phyloP scores from a whole-genome alignment of 2,329 filamentous ascomycete species.

The Claviceps pazoutovae region DNA sequence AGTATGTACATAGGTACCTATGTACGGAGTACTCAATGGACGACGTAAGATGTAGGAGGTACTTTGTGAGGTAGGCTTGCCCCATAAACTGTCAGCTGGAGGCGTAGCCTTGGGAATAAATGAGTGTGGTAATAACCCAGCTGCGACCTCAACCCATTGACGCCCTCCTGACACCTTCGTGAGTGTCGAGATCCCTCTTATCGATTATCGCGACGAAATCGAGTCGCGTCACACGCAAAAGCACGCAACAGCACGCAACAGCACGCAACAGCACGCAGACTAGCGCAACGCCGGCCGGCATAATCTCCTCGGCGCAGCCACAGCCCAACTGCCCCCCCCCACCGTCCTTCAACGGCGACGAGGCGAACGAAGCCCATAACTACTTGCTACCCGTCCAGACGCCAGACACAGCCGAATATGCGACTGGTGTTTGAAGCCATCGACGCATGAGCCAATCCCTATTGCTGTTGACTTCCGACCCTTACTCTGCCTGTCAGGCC shows the following conservation, averaged over 20 bases:
- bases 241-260: not conserved
- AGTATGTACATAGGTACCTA: not conserved
- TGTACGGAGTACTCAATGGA: too few species aligned
- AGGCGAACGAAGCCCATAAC: not conserved
- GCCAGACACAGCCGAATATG: not conserved
- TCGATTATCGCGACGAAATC: not conserved
- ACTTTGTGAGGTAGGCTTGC: too few species aligned
- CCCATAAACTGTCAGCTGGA: not conserved
- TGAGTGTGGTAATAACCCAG: not conserved
- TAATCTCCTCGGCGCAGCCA: conserved; percentile 1
- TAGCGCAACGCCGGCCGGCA: not conserved
- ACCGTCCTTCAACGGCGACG: not conserved
- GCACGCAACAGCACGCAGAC: not conserved
- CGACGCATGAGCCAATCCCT: not conserved
- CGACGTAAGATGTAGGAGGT: too few species aligned
- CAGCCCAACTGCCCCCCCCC: not conserved
- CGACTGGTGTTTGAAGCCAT: not conserved
- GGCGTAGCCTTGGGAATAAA: not conserved
- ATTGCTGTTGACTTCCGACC: not conserved
- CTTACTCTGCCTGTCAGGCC: not conserved
- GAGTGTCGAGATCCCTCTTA: not conserved
- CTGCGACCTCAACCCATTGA: not conserved
- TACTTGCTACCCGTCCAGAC: not conserved
- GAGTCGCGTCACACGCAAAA: not conserved
- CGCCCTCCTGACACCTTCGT: not conserved